Evolutionary conservation across 345 rosid species (phyloP).

Genomic region (Iberis pinnata): DNA sequence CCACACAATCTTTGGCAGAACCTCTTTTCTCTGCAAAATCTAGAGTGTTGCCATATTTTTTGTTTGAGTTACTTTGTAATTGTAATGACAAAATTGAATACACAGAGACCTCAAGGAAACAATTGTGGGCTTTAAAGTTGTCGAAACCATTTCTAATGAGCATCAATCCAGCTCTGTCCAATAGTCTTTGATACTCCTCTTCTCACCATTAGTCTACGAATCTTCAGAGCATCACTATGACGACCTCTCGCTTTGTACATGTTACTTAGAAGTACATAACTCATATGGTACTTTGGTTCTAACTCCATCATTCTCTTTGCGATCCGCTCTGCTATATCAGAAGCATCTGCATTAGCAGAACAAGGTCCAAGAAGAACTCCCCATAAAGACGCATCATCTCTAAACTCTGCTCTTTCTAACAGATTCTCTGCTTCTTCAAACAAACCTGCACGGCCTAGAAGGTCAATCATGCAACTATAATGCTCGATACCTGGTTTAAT

Average conservation of each 20-base stretch:
- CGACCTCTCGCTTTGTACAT: constrained; percentile 63
- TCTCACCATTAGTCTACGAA: constrained; percentile 57
- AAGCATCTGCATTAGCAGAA: constrained; percentile 39
- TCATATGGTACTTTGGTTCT: constrained; percentile 61
- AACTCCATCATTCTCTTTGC: constrained; percentile 66
- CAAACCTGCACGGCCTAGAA: constrained; percentile 80
- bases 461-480: constrained; percentile 85
- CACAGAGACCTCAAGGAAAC: constrained; percentile 13
- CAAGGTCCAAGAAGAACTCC: constrained; percentile 85
- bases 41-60: background rate
- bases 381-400: constrained; percentile 72
- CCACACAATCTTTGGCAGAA: constrained; percentile 5
- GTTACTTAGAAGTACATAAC: constrained; percentile 75
- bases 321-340: constrained; percentile 58
- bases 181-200: constrained; percentile 55
- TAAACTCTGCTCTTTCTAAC: constrained; percentile 54
- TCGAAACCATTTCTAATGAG: constrained; percentile 19
- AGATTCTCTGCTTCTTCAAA: constrained; percentile 72
- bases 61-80: constrained; percentile 23
- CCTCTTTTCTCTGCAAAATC: constrained; percentile 11
- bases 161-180: constrained; percentile 65
- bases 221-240: constrained; percentile 67
- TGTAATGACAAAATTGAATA: constrained; percentile 17
- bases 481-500: constrained; percentile 75
- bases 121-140: constrained; percentile 18